These are phyloP conservation scores for Mortierella claussenii DNA, from an alignment of 192 early-diverging fungal species.

Conservation along the genomic window DNA sequence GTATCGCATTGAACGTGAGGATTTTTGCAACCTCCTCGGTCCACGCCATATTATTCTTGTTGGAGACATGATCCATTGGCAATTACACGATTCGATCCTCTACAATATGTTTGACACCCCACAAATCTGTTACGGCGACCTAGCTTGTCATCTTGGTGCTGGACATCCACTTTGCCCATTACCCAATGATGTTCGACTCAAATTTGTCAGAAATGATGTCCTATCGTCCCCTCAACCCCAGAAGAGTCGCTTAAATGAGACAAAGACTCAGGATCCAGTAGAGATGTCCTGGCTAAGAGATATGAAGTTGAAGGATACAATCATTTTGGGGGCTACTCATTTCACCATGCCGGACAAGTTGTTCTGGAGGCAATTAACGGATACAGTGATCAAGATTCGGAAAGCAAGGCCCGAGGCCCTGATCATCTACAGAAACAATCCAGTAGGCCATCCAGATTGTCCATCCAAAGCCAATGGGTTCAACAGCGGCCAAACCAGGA, in stretches of 20 bases:
- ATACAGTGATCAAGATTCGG: constrained; percentile 52
- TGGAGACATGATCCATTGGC: constrained; percentile 62
- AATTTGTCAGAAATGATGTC: constrained; percentile 62
- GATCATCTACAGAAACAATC: constrained; percentile 61
- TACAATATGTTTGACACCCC: constrained; percentile 64
- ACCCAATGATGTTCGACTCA: constrained; percentile 29
- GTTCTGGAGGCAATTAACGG: constrained; percentile 47
- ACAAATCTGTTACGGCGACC: constrained; percentile 65
- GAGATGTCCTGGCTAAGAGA: constrained; percentile 57
- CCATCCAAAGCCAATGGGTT: constrained; percentile 33
- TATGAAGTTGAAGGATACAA: constrained; percentile 46
- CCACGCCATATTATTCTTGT: constrained; percentile 60
- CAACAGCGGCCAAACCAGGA: not conserved
- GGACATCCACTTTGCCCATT: constrained; percentile 50
- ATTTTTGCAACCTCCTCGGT: constrained; percentile 55
- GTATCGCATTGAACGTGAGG: constrained; percentile 22
- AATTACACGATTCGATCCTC: constrained; percentile 64
- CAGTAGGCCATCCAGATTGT: constrained; percentile 55
- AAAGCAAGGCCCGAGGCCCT: constrained; percentile 46
- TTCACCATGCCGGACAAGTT: constrained; percentile 42
- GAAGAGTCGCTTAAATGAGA: constrained; percentile 20
- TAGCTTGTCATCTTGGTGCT: constrained; percentile 55
- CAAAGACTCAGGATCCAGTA: constrained; percentile 50
- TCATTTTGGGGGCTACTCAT: constrained; percentile 60
- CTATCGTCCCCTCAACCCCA: constrained; percentile 34